These are phyloP conservation scores for Brassica nigra DNA, from an alignment of 345 rosid genomes.

Conservation along the genomic window DNA sequence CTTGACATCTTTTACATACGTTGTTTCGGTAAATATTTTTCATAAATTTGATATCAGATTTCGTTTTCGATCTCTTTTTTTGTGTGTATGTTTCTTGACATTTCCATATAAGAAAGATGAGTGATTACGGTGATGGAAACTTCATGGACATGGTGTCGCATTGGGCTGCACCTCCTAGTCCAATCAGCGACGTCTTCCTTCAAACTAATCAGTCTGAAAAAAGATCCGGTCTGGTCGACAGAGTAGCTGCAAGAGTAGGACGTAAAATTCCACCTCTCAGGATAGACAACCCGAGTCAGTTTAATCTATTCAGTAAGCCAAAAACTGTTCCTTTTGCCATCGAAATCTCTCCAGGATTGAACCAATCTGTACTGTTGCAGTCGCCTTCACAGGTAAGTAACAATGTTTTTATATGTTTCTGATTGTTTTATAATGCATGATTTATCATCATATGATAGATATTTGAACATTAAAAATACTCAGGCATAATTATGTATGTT, in stretches of 20 bases:
- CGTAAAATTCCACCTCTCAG: background rate
- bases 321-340: background rate
- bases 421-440: background rate
- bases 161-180: slow-evolving; percentile 14
- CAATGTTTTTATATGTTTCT: background rate
- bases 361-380: slow-evolving; percentile 21
- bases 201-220: background rate
- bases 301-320: background rate
- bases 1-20: no score
- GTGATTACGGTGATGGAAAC: background rate
- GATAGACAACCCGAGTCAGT: background rate
- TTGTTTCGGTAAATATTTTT: no score
- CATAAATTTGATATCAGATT: background rate
- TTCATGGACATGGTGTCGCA: background rate
- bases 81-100: background rate
- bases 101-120: background rate
- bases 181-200: slow-evolving; percentile 15
- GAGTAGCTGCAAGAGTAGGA: slow-evolving; percentile 10
- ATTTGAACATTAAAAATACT: background rate
- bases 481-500: background rate
- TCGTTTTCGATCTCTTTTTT: background rate
- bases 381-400: slow-evolving; percentile 27
- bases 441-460: background rate
- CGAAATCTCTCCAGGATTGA: slow-evolving; percentile 25
- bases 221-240: slow-evolving; percentile 19